These are phyloP conservation scores for Coemansia interrupta DNA, from an alignment of 192 early-diverging fungal species.

Conservation along the genomic window DNA sequence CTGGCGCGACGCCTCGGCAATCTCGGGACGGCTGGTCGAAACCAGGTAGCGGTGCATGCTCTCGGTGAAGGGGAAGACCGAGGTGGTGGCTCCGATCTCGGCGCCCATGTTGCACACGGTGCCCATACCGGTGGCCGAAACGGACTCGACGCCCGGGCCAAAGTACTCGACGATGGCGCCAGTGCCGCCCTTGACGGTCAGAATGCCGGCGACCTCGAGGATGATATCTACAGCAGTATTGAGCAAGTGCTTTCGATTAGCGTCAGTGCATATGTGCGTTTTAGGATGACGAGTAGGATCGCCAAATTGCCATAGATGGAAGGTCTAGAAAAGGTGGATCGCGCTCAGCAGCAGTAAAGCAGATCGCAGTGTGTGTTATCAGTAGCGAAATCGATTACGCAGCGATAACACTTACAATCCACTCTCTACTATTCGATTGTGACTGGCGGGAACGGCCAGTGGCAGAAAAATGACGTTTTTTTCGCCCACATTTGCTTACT, in stretches of 20 bases:
- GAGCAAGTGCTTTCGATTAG: not conserved
- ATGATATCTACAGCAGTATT: constrained; percentile 64
- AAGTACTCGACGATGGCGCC: constrained; percentile 98
- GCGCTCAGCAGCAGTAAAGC: no score
- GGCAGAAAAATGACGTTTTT: no score
- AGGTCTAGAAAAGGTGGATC: no score
- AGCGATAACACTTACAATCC: no score
- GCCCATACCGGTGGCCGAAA: constrained; percentile 97
- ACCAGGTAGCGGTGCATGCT: constrained; percentile 90
- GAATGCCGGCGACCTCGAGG: constrained; percentile 87
- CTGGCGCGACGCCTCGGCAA: constrained; percentile 73
- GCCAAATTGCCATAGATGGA: no score
- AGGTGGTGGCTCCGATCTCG: constrained; percentile 97
- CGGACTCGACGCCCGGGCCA: constrained; percentile 87
- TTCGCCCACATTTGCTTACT: constrained; percentile 5
- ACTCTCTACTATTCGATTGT: not conserved
- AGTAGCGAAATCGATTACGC: no score
- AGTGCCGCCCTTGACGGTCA: constrained; percentile 96
- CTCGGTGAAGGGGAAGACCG: constrained; percentile 89
- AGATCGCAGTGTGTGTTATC: no score
- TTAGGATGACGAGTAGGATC: no score
- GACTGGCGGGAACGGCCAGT: not conserved
- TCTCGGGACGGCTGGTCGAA: constrained; percentile 76
- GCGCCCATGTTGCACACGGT: constrained; percentile 99
- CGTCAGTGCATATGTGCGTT: not conserved